These are phyloP conservation scores for Pyrenochaeta sp. DNA, from an alignment of 2,329 filamentous ascomycete genomes.

Conservation along the genomic window DNA sequence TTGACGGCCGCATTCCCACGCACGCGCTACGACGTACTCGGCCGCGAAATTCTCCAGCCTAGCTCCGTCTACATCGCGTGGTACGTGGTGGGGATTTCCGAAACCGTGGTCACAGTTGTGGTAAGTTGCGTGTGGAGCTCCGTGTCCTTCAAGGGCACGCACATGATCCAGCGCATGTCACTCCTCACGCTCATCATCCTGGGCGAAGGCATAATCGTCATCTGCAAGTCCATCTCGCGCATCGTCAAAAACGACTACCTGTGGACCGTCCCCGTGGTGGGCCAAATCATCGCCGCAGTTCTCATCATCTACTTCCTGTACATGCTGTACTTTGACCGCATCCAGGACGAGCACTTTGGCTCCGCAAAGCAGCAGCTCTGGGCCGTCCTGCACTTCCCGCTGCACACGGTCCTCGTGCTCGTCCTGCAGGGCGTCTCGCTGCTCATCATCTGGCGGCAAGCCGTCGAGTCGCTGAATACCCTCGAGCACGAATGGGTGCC, in stretches of 20 bases:
- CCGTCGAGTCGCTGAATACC: constrained; percentile 26
- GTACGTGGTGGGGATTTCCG: constrained; percentile 56
- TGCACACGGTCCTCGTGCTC: constrained; percentile 38
- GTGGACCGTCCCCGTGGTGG: constrained; percentile 36
- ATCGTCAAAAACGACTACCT: constrained; percentile 44
- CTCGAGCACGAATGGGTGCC: constrained; percentile 10
- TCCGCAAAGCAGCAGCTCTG: constrained; percentile 44
- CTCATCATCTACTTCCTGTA: constrained; percentile 46
- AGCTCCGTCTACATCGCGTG: constrained; percentile 57
- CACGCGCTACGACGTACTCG: constrained; percentile 7
- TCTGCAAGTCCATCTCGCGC: constrained; percentile 43
- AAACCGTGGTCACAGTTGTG: constrained; percentile 39
- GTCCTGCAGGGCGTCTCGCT: constrained; percentile 43
- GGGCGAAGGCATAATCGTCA: constrained; percentile 49
- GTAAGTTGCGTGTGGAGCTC: constrained; percentile 43
- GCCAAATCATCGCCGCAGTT: constrained; percentile 41
- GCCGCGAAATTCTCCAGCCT: constrained; percentile 9
- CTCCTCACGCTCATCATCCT: constrained; percentile 50
- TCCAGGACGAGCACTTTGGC: constrained; percentile 41
- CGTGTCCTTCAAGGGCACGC: constrained; percentile 49
- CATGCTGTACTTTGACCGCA: constrained; percentile 45
- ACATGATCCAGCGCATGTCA: constrained; percentile 48
- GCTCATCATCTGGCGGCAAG: constrained; percentile 43
- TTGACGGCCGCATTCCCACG: constrained; percentile 38
- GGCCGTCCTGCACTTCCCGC: constrained; percentile 41